phyloP scores from a whole-genome alignment of 2,329 filamentous ascomycete genomes.

The Calonectria pseudoturangicola region DNA sequence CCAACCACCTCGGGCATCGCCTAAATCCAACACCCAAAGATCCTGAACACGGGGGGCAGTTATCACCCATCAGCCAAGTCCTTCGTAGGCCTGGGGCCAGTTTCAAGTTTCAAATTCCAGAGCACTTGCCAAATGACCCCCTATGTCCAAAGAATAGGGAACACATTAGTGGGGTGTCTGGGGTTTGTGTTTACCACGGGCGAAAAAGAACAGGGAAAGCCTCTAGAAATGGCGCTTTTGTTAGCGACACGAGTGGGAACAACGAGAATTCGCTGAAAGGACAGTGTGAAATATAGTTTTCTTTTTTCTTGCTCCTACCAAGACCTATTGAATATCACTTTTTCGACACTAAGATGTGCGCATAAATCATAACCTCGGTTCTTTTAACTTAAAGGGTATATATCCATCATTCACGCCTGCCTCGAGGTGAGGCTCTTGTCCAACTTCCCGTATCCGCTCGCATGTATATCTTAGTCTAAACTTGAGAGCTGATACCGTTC shows the following conservation, averaged over 20 bases:
- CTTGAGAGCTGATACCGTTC: not conserved
- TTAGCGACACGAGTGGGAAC: not conserved
- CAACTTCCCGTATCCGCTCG: not conserved
- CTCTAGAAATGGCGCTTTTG: slow-evolving; percentile 7
- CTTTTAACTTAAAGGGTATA: slow-evolving; percentile 20
- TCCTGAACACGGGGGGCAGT: slow-evolving; percentile 62
- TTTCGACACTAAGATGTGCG: not conserved
- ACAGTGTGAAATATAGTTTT: not conserved
- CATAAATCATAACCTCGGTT: slow-evolving; percentile 22
- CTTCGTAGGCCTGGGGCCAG: slow-evolving; percentile 39
- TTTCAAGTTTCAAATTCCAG: slow-evolving; percentile 70
- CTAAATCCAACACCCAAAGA: slow-evolving; percentile 50
- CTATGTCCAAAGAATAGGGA: slow-evolving; percentile 70
- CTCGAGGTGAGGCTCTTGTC: not conserved
- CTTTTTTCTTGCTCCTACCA: not conserved
- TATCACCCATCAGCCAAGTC: slow-evolving; percentile 50
- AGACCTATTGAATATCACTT: slow-evolving; percentile 15
- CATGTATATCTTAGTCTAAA: not conserved
- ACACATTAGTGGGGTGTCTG: slow-evolving; percentile 66
- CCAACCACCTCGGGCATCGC: slow-evolving; percentile 48
- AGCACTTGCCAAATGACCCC: slow-evolving; percentile 71
- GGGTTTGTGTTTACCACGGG: slow-evolving; percentile 71
- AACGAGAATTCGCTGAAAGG: not conserved
- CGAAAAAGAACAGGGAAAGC: slow-evolving; percentile 53
- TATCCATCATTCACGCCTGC: not conserved